Percentiles rank a stretch among this genome's conserved stretches.
phyloP scores from a whole-genome alignment of 805 yeast genomes.

The Candida vartiovaarae region DNA sequence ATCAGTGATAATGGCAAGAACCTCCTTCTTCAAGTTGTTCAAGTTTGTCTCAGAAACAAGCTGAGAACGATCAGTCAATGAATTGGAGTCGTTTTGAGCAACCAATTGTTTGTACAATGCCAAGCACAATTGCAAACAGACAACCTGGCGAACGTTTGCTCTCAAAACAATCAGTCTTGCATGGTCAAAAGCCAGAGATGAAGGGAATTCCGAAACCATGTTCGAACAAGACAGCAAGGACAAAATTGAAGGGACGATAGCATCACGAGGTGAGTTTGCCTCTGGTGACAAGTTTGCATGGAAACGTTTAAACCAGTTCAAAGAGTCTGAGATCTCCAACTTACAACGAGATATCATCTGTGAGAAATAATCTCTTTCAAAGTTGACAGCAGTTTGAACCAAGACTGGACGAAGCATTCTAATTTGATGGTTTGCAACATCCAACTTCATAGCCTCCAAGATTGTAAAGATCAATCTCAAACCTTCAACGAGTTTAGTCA shows the following conservation, averaged over 20 bases:
- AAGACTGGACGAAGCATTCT: slow-evolving; percentile 77
- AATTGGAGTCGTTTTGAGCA: slow-evolving; percentile 17
- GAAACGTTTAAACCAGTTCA: slow-evolving; percentile 19
- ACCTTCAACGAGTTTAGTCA: slow-evolving; percentile 59
- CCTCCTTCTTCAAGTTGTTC: slow-evolving; percentile 54
- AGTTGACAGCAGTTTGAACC: slow-evolving; percentile 79
- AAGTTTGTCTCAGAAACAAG: slow-evolving; percentile 31
- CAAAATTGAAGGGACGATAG: slow-evolving; percentile 47
- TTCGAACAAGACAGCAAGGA: slow-evolving; percentile 68
- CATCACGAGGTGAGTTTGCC: slow-evolving; percentile 26
- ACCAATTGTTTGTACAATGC: slow-evolving; percentile 67
- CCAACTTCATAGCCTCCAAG: slow-evolving; percentile 89
- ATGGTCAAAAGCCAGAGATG: slow-evolving; percentile 78
- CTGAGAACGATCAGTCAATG: slow-evolving; percentile 20
- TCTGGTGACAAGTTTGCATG: slow-evolving; percentile 8
- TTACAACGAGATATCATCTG: slow-evolving; percentile 50
- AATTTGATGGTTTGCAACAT: slow-evolving; percentile 92
- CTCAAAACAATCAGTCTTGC: slow-evolving; percentile 68
- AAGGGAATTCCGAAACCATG: slow-evolving; percentile 78
- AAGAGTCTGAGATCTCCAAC: slow-evolving; percentile 22
- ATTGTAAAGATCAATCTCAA: slow-evolving; percentile 72
- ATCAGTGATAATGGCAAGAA: slow-evolving; percentile 74
- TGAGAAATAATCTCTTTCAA: slow-evolving; percentile 78
- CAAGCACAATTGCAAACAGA: slow-evolving; percentile 68
- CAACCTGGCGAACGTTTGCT: slow-evolving; percentile 81